Percentiles rank a stretch among this genome's conserved stretches.
Evolutionary conservation across 768 basidiomycete species (phyloP).

Genomic region (Nevesoporus exiguus): DNA sequence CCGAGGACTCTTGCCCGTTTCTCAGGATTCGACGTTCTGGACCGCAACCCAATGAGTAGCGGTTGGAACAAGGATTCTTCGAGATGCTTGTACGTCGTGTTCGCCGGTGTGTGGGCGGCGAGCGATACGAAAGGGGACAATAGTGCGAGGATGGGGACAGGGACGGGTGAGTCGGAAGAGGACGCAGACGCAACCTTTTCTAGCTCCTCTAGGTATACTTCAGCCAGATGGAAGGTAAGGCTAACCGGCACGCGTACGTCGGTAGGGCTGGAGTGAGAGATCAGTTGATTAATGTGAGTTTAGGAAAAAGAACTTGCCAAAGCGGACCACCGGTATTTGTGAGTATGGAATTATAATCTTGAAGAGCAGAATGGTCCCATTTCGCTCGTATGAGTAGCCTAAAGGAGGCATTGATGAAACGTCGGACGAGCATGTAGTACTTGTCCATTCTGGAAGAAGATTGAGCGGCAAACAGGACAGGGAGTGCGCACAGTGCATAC

Average conservation of each 20-base stretch:
- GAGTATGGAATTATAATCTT: constrained; percentile 69
- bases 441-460: constrained; percentile 80
- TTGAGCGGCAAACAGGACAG: not conserved
- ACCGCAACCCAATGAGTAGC: constrained; percentile 52
- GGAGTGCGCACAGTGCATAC: constrained; percentile 40
- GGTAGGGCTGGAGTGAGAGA: constrained; percentile 45
- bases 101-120: constrained; percentile 63
- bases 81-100: constrained; percentile 69
- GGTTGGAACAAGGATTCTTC: constrained; percentile 67
- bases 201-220: constrained; percentile 88
- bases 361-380: constrained; percentile 59
- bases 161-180: constrained; percentile 25
- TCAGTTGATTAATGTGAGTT: constrained; percentile 3
- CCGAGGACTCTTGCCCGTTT: constrained; percentile 37
- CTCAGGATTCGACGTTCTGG: constrained; percentile 42
- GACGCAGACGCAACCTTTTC: constrained; percentile 57
- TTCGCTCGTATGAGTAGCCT: constrained; percentile 64
- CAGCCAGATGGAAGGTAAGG: constrained; percentile 80
- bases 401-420: constrained; percentile 85
- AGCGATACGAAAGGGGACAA: constrained; percentile 70
- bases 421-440: constrained; percentile 91
- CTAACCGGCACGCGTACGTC: constrained; percentile 74
- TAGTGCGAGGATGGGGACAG: constrained; percentile 52
- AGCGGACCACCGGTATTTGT: constrained; percentile 70
- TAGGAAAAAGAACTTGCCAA: constrained; percentile 48